These are phyloP conservation scores for Barnettozyma sucrosica DNA, from an alignment of 805 yeast genomes.

Conservation along the genomic window DNA sequence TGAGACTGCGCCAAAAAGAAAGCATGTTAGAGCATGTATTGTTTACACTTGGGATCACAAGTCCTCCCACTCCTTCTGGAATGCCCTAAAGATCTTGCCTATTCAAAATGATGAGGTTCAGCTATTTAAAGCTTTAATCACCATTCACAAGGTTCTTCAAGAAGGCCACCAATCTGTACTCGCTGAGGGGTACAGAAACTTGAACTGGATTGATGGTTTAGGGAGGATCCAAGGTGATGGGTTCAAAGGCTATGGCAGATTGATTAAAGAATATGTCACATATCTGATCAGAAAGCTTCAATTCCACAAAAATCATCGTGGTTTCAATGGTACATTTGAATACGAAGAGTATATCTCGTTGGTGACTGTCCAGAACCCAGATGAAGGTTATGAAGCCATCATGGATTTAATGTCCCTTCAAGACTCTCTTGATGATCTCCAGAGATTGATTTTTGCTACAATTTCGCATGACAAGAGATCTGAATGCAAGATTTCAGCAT, in stretches of 20 bases:
- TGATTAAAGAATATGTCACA: slow-evolving; percentile 71
- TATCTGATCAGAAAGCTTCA: slow-evolving; percentile 67
- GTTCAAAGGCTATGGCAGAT: slow-evolving; percentile 52
- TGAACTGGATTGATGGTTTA: slow-evolving; percentile 71
- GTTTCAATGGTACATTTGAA: slow-evolving; percentile 92
- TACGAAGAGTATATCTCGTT: slow-evolving; percentile 91
- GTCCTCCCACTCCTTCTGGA: slow-evolving; percentile 80
- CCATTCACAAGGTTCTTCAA: slow-evolving; percentile 88
- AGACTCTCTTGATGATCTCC: slow-evolving; percentile 75
- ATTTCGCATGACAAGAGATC: slow-evolving; percentile 51
- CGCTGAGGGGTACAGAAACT: slow-evolving; percentile 72
- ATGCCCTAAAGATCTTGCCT: slow-evolving; percentile 72
- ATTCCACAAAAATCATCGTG: slow-evolving; percentile 80
- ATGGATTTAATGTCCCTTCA: slow-evolving; percentile 81
- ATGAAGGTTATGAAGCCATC: slow-evolving; percentile 90
- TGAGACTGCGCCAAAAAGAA: slow-evolving; percentile 90
- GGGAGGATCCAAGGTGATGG: slow-evolving; percentile 45
- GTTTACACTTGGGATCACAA: slow-evolving; percentile 96
- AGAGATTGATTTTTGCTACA: slow-evolving; percentile 67
- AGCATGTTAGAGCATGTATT: slow-evolving; percentile 92
- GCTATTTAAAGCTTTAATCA: slow-evolving; percentile 76
- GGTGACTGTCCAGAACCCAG: slow-evolving; percentile 84
- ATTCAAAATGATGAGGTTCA: slow-evolving; percentile 78
- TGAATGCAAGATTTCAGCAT: slow-evolving; percentile 78
- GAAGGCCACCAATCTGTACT: slow-evolving; percentile 92